Conservation (phyloP, 305 asterid species). For the Rubia tinctorum region DNA sequence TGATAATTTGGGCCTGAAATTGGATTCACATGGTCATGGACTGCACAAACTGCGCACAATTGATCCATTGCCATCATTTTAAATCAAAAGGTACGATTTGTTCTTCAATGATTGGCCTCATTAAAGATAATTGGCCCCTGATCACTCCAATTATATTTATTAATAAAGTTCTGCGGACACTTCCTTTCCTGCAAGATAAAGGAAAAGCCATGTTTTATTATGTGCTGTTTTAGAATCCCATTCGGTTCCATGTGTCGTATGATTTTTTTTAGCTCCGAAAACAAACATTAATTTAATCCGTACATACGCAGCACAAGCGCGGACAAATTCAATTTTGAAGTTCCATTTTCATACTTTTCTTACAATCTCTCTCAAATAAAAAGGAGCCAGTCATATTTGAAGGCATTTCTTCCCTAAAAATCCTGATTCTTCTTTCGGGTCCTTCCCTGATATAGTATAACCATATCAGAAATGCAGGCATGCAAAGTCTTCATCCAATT, state of each 20-base stretch:
- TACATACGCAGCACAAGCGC: neutral
- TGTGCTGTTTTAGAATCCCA: neutral
- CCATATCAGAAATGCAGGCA: conserved; percentile 25
- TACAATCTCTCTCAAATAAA: neutral
- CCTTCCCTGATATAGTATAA: neutral
- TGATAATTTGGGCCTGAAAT: neutral
- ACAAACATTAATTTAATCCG: neutral
- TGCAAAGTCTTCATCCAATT: conserved; percentile 17
- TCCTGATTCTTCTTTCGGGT: neutral
- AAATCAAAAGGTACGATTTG: neutral
- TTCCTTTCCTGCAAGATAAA: neutral
- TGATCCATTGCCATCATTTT: too few relatives aligned
- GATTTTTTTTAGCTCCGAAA: neutral
- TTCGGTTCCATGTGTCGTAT: neutral
- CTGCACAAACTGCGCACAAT: too few relatives aligned
- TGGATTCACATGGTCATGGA: neutral
- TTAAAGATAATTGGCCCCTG: neutral
- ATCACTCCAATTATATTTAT: neutral
- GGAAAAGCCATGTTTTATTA: neutral
- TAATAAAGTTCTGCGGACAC: neutral
- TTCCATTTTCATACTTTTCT: neutral
- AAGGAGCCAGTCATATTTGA: conserved; percentile 1
- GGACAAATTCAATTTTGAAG: conserved; percentile 2
- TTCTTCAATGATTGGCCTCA: neutral
- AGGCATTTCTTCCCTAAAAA: neutral